phyloP scores from a whole-genome alignment of 306 rosid species.

The Corylus heterophylla region DNA sequence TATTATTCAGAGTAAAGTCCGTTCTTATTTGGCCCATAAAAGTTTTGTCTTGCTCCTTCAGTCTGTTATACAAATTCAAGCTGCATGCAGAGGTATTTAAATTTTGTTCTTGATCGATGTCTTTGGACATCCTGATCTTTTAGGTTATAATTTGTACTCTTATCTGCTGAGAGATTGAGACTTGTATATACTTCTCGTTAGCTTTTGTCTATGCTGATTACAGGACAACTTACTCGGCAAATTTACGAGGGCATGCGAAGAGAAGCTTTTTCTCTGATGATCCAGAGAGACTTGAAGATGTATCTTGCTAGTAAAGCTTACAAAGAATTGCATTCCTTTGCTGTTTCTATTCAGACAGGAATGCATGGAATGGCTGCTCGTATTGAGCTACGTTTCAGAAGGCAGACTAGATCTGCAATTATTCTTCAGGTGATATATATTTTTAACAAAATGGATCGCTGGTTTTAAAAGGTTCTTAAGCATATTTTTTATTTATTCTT shows the following conservation, averaged over 20 bases:
- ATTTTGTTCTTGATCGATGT: constrained; percentile 16
- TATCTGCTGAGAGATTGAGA: constrained; percentile 9
- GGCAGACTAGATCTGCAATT: constrained; percentile 84
- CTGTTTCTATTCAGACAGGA: constrained; percentile 82
- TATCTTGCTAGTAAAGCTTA: constrained; percentile 75
- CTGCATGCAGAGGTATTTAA: constrained; percentile 85
- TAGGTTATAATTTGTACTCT: constrained; percentile 1
- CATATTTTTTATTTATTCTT: neutral
- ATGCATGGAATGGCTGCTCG: constrained; percentile 92
- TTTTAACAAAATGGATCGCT: constrained; percentile 11
- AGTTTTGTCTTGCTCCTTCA: constrained; percentile 55
- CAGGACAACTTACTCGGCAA: constrained; percentile 87
- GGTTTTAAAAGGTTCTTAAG: neutral
- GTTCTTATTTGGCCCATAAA: constrained; percentile 82
- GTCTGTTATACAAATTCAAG: constrained; percentile 75
- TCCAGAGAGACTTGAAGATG: constrained; percentile 89
- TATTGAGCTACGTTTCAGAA: constrained; percentile 75
- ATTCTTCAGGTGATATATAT: constrained; percentile 69
- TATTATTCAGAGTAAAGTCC: constrained; percentile 92
- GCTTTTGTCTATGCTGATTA: constrained; percentile 27
- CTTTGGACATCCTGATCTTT: constrained; percentile 14
- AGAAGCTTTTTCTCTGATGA: constrained; percentile 73
- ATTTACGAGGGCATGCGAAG: constrained; percentile 69
- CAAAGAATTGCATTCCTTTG: constrained; percentile 55
- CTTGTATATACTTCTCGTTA: constrained; percentile 18